A percentile compares a stretch with the other conserved stretches of the same genome.
These are phyloP conservation scores for Glonium stellatum DNA, from an alignment of 495 filamentous ascomycete genomes.

Conservation along the genomic window DNA sequence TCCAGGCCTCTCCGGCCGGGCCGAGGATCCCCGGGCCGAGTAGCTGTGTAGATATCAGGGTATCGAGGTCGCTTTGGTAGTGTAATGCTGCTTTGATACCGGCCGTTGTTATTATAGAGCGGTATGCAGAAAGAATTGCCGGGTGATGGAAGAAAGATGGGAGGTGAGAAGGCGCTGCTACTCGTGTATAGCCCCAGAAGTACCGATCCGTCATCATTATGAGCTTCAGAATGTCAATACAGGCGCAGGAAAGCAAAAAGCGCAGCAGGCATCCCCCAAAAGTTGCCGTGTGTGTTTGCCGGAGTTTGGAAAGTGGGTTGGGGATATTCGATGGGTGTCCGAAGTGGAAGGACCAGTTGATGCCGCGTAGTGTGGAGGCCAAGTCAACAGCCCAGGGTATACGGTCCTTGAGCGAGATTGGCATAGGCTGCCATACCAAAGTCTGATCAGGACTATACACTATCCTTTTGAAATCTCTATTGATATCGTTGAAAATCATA, in stretches of 20 bases:
- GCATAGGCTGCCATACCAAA: not conserved
- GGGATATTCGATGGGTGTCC: not conserved
- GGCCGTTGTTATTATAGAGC: not conserved
- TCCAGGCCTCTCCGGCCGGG: not conserved
- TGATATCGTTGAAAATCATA: not conserved
- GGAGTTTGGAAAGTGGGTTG: not conserved
- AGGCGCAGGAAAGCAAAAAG: not conserved
- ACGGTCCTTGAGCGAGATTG: not conserved
- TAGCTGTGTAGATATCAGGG: not conserved
- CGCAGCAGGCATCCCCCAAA: not conserved
- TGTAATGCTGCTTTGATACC: not conserved
- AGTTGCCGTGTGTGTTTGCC: not conserved
- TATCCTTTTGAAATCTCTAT: not conserved
- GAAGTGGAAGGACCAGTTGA: not conserved
- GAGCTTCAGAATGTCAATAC: not conserved
- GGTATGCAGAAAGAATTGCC: not conserved
- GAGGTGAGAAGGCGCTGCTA: not conserved
- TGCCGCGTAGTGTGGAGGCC: not conserved
- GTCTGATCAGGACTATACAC: not conserved
- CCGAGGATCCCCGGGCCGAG: not conserved
- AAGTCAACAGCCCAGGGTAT: not conserved
- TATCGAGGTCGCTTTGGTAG: not conserved
- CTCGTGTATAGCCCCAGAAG: not conserved
- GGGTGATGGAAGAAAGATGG: not conserved
- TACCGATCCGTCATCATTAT: not conserved